Conservation (phyloP, 176 grass and related monocot genomes). For the Aegilops longissima region DNA sequence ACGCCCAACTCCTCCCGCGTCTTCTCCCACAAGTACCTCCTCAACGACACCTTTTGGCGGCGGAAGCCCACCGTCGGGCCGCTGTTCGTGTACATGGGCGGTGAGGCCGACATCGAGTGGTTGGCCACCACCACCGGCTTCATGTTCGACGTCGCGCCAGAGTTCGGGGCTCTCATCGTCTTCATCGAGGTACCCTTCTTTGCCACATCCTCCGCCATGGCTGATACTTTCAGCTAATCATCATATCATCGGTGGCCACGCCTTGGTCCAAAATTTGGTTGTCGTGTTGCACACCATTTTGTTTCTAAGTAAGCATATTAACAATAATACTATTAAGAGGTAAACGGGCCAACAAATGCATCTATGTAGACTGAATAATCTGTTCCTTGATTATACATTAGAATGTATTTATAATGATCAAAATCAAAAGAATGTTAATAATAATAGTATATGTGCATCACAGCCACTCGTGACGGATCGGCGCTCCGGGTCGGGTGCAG, state of each 20-base stretch:
- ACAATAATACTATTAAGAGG: too few species aligned
- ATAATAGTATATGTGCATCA: too few species aligned
- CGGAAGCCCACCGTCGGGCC: slow-evolving; percentile 33
- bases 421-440: too few species aligned
- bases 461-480: too few species aligned
- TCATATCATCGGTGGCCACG: not conserved
- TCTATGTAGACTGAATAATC: too few species aligned
- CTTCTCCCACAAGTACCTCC: slow-evolving; percentile 88
- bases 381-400: too few species aligned
- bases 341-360: too few species aligned
- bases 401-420: too few species aligned
- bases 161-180: slow-evolving; percentile 75
- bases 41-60: slow-evolving; percentile 73
- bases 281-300: not conserved
- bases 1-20: slow-evolving; percentile 54
- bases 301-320: too few species aligned
- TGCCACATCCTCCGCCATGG: not conserved
- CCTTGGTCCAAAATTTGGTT: not conserved
- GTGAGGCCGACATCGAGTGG: slow-evolving; percentile 88
- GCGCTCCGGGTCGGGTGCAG: too few species aligned
- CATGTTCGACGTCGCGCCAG: slow-evolving; percentile 82
- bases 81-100: slow-evolving; percentile 89
- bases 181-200: slow-evolving; percentile 71
- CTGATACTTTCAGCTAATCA: not conserved
- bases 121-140: slow-evolving; percentile 80